A percentile compares a stretch with the other conserved stretches of the same genome.
These are phyloP conservation scores for Hibiscus syriacus DNA, from an alignment of 345 rosid species.

Conservation along the genomic window DNA sequence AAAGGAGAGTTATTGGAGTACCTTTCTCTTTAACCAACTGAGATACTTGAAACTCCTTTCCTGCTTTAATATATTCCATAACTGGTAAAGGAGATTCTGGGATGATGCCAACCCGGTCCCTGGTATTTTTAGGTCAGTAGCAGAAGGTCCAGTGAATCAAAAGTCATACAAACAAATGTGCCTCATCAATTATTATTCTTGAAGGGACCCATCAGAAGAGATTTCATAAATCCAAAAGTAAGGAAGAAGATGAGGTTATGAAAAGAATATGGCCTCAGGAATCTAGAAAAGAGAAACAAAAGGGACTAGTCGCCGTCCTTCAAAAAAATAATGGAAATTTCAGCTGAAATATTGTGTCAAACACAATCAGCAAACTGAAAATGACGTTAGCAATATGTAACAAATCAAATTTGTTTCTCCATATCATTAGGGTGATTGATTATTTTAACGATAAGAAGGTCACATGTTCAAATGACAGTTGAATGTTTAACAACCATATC, in stretches of 20 bases:
- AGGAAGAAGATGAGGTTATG: slow-evolving; percentile 28
- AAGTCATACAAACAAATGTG: slow-evolving; percentile 49
- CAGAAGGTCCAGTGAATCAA: slow-evolving; percentile 34
- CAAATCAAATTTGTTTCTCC: background rate
- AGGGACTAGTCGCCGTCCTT: slow-evolving; percentile 39
- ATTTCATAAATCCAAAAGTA: background rate
- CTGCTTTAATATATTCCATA: slow-evolving; percentile 46
- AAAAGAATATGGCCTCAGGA: slow-evolving; percentile 42
- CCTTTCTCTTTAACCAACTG: slow-evolving; percentile 61
- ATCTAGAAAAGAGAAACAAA: slow-evolving; percentile 38
- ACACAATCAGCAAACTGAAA: slow-evolving; percentile 1
- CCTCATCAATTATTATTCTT: slow-evolving; percentile 56
- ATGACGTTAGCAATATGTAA: slow-evolving; percentile 42
- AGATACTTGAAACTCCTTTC: slow-evolving; percentile 42
- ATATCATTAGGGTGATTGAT: background rate
- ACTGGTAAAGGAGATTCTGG: slow-evolving; percentile 66
- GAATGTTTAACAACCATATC: background rate
- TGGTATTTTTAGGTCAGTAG: slow-evolving; percentile 22
- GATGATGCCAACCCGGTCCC: slow-evolving; percentile 48
- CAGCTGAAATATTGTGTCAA: slow-evolving; percentile 9
- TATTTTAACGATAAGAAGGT: slow-evolving; percentile 4
- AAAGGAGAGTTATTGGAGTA: slow-evolving; percentile 39
- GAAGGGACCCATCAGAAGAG: slow-evolving; percentile 37
- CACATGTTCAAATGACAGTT: background rate
- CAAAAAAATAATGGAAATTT: slow-evolving; percentile 12